Evolutionary conservation across 306 rosid species (phyloP).

Genomic region (Luffa acutangula): DNA sequence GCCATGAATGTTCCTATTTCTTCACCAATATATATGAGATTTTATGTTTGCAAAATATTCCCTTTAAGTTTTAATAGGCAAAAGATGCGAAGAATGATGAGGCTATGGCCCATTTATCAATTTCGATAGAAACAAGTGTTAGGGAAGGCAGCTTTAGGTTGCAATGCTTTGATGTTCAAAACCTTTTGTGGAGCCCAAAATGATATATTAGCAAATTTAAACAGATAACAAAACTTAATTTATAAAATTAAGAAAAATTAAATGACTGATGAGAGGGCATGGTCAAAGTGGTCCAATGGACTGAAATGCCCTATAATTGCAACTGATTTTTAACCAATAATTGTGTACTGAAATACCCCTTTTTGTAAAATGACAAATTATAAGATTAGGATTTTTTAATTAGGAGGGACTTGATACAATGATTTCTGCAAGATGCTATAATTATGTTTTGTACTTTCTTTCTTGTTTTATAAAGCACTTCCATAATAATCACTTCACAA

Average conservation of each 20-base stretch:
- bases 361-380: conserved; percentile 7
- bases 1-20: neutral
- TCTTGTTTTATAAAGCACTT: conserved; percentile 18
- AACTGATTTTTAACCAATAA: neutral
- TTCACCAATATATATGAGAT: neutral
- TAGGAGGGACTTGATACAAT: conserved; percentile 16
- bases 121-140: neutral
- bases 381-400: neutral
- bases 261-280: neutral
- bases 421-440: conserved; percentile 20
- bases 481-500: conserved; percentile 24
- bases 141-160: neutral
- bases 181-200: neutral
- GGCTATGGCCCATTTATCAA: neutral
- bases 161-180: conserved; percentile 3
- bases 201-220: neutral
- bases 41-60: neutral
- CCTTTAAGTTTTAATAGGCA: neutral
- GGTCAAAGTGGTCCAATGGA: conserved; percentile 11
- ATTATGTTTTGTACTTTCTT: conserved; percentile 25
- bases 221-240: neutral
- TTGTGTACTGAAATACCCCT: conserved; percentile 3
- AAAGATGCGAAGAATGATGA: neutral
- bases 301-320: conserved; percentile 11
- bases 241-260: neutral